Evolutionary conservation across 345 rosid species (phyloP), one percentile per base, ranked within the genome.

Genomic region (Salix udensis): DNA sequence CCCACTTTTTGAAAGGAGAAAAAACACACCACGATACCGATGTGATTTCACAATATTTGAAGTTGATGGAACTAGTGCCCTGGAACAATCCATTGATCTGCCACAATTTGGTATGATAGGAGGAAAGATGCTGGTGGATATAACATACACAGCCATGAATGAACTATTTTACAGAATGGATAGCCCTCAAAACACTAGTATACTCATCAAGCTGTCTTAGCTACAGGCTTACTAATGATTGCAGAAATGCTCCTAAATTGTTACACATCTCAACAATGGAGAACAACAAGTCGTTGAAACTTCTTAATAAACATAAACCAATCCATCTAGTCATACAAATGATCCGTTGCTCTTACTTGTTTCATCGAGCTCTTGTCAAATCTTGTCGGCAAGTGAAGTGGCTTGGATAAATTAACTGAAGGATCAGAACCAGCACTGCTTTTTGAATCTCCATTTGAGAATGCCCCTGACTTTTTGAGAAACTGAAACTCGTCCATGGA

Each of bases 401-500:
- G 78, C 61, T 65, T 81, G 6, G 84, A 68, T 9, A 72, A 30
- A 76, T 34, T 72, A 34, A 77, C 39, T 2, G 75, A 39, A 52
- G 78, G 78, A 70, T 74, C 76, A 26, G 84, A 60, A 34, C 78
- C 78, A n/a, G 68, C 70, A 69, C 75, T 77, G 73, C 78, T 74
- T 44, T 77, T 74, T 0, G 75, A 69, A 71, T 77, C 84, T 28
- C 42, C 72, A 34, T 65, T 70, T 10, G 76, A 73, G 78, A 88
- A 82, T 21, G 74, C 85, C 2, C 82, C 88, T 5, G 93, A 84
- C 65, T 68, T 88, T 78, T 87, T 84, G 53, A 87, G 81, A 80
- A 93, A 92, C 88, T 91, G 96, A 81, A 89, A 88, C 82, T 96
- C 99, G 81, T 96, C 96, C 97, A 92, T 93, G 52, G 97, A 92